A percentile compares a stretch with the other conserved stretches of the same genome.
phyloP scores from a whole-genome alignment of 2,329 filamentous ascomycete species.

The Verticillium nonalfalfae region DNA sequence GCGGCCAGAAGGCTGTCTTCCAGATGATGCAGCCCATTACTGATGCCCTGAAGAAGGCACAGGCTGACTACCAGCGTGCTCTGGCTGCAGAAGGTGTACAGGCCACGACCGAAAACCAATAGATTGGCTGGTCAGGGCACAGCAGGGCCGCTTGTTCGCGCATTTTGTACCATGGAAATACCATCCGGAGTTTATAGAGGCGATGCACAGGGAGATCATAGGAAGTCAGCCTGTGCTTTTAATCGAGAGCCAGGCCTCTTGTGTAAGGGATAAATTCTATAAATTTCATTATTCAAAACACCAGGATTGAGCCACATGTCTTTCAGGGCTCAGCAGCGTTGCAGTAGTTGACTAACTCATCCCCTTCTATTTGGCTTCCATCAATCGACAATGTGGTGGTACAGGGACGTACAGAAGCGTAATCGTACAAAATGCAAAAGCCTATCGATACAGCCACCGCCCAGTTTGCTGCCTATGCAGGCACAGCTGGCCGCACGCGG shows the following conservation, averaged over 20 bases:
- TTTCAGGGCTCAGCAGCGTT: not conserved
- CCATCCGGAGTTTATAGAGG: not conserved
- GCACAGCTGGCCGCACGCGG: conserved; percentile 26
- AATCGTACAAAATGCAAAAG: not conserved
- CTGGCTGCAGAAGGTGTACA: conserved; percentile 57
- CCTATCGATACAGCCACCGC: not conserved
- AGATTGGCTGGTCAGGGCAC: not conserved
- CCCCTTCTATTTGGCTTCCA: not conserved
- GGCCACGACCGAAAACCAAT: conserved; percentile 35
- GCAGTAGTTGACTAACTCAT: not conserved
- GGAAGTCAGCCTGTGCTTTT: not conserved
- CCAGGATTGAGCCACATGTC: not conserved
- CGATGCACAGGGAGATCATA: not conserved
- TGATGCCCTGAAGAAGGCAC: conserved; percentile 63
- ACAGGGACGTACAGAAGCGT: not conserved
- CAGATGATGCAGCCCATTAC: conserved; percentile 71
- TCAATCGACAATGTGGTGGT: not conserved
- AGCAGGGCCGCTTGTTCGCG: not conserved
- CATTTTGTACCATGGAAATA: not conserved
- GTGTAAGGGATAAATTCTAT: not conserved
- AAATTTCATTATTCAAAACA: not conserved
- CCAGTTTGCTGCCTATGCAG: not conserved
- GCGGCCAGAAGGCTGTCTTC: conserved; percentile 70
- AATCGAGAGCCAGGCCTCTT: not conserved
- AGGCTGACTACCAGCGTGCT: conserved; percentile 64